Evolutionary conservation across 306 rosid genomes (phyloP), one percentile per base, ranked within the genome.

Genomic region (Trifolium pratense): DNA sequence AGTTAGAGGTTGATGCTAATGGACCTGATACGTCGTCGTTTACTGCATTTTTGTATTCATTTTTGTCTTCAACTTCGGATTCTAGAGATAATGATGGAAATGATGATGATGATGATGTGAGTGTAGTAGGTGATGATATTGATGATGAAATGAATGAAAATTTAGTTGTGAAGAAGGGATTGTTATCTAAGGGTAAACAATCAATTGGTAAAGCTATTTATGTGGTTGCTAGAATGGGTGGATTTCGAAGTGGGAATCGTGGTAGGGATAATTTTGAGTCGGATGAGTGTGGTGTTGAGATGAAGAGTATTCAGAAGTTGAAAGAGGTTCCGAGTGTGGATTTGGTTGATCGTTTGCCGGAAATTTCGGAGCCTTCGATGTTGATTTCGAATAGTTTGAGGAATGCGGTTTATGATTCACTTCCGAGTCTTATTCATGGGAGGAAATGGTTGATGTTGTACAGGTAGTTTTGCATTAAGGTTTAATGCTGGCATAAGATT

Each of bases 1-100:
- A 84, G 26, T 80, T 43, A 52, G 90, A 85, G 76, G 79, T 66
- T 59, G 87, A 85, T n/a, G n/a, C n/a, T n/a, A n/a, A n/a, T 26
- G 98, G 92, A 66, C 97, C 98, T 14, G 98, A 93, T 83, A 91
- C 98, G 67, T 91, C 98, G 15, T 93, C 97, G 9, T 89, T 93
- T 70, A 14, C 89, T 70, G 97, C 98, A 5, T 93, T 93, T 82
- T 84, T 93, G 11, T 89, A 80, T 81, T 93, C 97, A 9, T 73
- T 93, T 9, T 75, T 91, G 87, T 81, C 90, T 6, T 78, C 93
- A 20, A 65, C 91, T 15, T 69, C 98, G 1, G 89, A 85, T 61
- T 63, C 87, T 2, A 77, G 76, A 10, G 88, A 80, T 37, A 80
- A 21, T 4, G 3, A 62, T 79, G 88, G 78, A 32, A 80, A 21